Percentiles rank a stretch among this genome's conserved stretches.
Conservation (phyloP, 345 rosid species). For the Brassica carinata region DNA sequence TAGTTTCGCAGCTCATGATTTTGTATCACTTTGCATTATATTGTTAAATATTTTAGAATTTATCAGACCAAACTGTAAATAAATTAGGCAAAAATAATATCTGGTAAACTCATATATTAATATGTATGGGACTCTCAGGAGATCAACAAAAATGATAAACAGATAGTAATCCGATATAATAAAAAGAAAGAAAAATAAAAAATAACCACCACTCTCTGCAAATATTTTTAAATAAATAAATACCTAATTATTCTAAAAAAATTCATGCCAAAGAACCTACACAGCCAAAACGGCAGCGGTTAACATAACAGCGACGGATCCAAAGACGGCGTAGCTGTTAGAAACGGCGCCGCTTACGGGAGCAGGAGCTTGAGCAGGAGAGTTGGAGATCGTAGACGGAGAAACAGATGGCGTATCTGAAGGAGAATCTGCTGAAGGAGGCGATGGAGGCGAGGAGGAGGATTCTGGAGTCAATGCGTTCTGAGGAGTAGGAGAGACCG, state of each 20-base stretch:
- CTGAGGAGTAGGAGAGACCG: conserved; percentile 33
- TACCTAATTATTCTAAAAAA: neutral
- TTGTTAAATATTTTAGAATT: neutral
- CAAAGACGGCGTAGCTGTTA: conserved; percentile 29
- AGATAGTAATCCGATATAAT: neutral
- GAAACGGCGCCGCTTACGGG: conserved; percentile 41
- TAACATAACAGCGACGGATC: conserved; percentile 36
- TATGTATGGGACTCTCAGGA: neutral
- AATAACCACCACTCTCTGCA: conserved; percentile 7
- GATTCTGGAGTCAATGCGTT: conserved; percentile 34
- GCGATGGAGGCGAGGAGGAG: conserved; percentile 1
- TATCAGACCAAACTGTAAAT: neutral
- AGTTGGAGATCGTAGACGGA: conserved; percentile 26
- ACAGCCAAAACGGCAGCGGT: conserved; percentile 44
- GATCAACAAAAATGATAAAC: neutral
- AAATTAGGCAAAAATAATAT: no score
- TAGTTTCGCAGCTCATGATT: neutral
- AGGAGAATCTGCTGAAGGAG: conserved; percentile 27
- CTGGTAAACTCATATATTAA: conserved; percentile 20
- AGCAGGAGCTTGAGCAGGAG: conserved; percentile 45
- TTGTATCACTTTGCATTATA: neutral
- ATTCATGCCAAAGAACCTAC: conserved; percentile 1
- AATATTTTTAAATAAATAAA: conserved; percentile 29
- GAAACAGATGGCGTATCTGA: conserved; percentile 14
- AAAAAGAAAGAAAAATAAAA: neutral